Percentiles rank a stretch among this genome's conserved stretches.
Evolutionary conservation across 2,329 filamentous ascomycete genomes (phyloP).

Genomic region (Venturiaceae sp.): DNA sequence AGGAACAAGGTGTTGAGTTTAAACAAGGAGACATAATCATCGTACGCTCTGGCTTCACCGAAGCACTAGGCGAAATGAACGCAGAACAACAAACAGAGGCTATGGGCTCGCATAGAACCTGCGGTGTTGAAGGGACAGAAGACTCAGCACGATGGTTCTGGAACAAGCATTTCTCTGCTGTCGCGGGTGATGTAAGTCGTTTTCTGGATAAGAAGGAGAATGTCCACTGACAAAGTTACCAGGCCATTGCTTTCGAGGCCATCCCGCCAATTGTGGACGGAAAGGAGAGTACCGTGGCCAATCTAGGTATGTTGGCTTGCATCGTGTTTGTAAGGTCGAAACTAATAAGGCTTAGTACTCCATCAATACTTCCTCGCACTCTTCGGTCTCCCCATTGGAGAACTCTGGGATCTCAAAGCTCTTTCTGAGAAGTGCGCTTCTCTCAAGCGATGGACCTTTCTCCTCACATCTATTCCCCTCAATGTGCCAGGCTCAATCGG

Average conservation of each 20-base stretch:
- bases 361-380: conserved; percentile 40
- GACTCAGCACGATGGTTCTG: conserved; percentile 16
- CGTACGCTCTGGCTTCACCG: conserved; percentile 35
- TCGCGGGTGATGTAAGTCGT: conserved; percentile 24
- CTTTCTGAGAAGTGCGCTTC: conserved; percentile 30
- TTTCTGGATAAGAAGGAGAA: no score
- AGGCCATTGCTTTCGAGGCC: conserved; percentile 22
- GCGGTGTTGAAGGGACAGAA: conserved; percentile 27
- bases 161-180: conserved; percentile 22
- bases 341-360: conserved; percentile 12
- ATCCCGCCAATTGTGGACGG: conserved; percentile 17
- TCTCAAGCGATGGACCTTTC: conserved; percentile 34
- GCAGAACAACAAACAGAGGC: conserved; percentile 27
- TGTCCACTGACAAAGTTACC: no score
- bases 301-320: conserved; percentile 3
- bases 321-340: not conserved
- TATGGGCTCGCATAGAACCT: conserved; percentile 27
- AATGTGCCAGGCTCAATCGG: conserved; percentile 32
- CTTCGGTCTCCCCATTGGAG: conserved; percentile 42
- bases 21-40: conserved; percentile 23
- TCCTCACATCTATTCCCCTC: conserved; percentile 35
- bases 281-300: conserved; percentile 1
- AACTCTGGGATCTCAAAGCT: conserved; percentile 39
- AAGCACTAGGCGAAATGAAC: conserved; percentile 30
- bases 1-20: conserved; percentile 7